Evolutionary conservation across 208 protist species (phyloP), one percentile per base, ranked within the genome.

Genomic region (Zelonia costaricensis): DNA sequence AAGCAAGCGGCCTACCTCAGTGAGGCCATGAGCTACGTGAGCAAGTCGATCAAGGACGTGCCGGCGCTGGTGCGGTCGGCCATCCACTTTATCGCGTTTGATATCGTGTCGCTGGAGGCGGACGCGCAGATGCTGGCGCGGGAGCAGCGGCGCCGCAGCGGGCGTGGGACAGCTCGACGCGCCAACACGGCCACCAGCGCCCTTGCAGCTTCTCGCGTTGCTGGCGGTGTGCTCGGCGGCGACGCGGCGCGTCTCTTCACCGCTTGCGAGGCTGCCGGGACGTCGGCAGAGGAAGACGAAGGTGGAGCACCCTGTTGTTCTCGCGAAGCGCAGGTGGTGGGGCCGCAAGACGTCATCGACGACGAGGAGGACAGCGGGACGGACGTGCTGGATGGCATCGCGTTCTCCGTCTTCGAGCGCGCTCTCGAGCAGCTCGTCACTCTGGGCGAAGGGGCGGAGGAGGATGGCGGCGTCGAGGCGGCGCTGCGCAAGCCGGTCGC

Each of bases 61-160:
- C 69, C 61, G 4, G 48, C 44, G 0, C 23, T 69, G 42, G 60
- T 61, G 13, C 51, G 59, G 10, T 58, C 66, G 6, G 58, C 56
- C 2, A 76, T 85, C 23, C 59, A 68, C 15, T 40, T 76, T 3
- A 64, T 91, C 16, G 77, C 88, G 12, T 71, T 85, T 16, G 55
- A 84, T 59, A 47, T 94, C 13, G 61, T 94, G 8, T 91, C 85
- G 31, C 53, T 87, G n/a, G 77, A 91, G 55, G 87, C 74, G 25
- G 81, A 84, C 33, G 71, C 76, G 2, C 81, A 80, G 67, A 53
- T 84, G 44, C 44, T 47, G 51, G 57, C 66, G 30, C 44, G 36
- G 5, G 33, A 69, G 16, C 48, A 56, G 15, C 36, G 58, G 9
- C 54, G 23, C 15, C 59, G 57, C 52, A 56, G 45, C 27, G 56